Percentiles rank a stretch among this genome's conserved stretches.
Conservation (phyloP, 495 filamentous ascomycete species). For the Entonaema liquescens region DNA sequence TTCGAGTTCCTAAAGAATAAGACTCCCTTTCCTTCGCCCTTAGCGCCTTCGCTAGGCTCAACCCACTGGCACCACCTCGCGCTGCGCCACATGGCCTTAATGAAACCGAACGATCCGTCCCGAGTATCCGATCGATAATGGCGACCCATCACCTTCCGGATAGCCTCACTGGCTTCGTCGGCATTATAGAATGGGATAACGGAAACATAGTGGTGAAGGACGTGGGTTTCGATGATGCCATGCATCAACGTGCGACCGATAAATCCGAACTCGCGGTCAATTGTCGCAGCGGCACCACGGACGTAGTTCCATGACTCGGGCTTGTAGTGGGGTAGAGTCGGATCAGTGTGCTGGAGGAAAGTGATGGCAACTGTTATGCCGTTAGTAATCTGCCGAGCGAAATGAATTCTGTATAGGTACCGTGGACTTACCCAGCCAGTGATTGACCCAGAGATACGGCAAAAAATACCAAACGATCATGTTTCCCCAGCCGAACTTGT, state of each 20-base stretch:
- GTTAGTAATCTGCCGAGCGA: slow-evolving; percentile 44
- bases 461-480: slow-evolving; percentile 92
- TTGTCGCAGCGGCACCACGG: slow-evolving; percentile 84
- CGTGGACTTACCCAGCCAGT: slow-evolving; percentile 80
- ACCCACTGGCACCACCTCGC: slow-evolving; percentile 82
- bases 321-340: slow-evolving; percentile 83
- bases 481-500: slow-evolving; percentile 84
- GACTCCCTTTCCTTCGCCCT: slow-evolving; percentile 70
- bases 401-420: neutral
- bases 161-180: slow-evolving; percentile 85
- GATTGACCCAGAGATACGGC: slow-evolving; percentile 98
- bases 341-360: slow-evolving; percentile 91
- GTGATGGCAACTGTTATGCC: slow-evolving; percentile 75
- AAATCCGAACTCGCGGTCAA: slow-evolving; percentile 90
- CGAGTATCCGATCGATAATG: slow-evolving; percentile 77
- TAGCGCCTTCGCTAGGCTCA: slow-evolving; percentile 70
- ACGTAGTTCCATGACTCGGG: slow-evolving; percentile 82
- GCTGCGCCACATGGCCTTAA: slow-evolving; percentile 69
- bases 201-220: slow-evolving; percentile 86
- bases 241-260: slow-evolving; percentile 86
- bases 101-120: slow-evolving; percentile 70
- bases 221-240: slow-evolving; percentile 92
- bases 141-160: slow-evolving; percentile 81
- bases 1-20: slow-evolving; percentile 82
- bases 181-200: slow-evolving; percentile 92